Base-by-base conservation (phyloP, 2,329 filamentous ascomycete species). In the Phoma herbarum region DNA sequence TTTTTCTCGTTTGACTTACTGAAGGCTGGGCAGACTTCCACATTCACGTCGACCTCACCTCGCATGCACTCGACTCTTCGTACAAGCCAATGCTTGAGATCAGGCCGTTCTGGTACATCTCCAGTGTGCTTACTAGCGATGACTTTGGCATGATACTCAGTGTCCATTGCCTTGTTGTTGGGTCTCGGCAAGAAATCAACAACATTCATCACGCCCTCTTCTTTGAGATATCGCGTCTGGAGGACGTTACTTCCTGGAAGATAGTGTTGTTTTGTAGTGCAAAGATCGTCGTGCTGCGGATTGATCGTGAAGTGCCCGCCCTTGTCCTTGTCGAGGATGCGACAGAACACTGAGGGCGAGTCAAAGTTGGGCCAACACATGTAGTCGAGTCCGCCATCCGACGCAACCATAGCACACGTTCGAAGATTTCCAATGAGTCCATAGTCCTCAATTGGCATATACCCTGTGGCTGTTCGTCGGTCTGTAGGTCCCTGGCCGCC, bases 351-450 rank as follows among this genome's bases (percentile, higher is more conserved):
- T 0, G 88, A 88, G 0, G 90, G 90, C 6, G 90, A 92, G 75
- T 93, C 90, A 71, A 93, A 93, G 65, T 91, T 86, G 3, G 90
- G 90, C 90, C 89, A 93, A 75, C 89, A 92, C 88, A 92, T 90
- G 67, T 88, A 91, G 71, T 92, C 90, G 57, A 93, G 77, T 63
- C 88, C 89, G 25, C 70, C 66, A 46, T 69, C 62, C 12, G 60
- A 57, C 9, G 62, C 63, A 7, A 69, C 61, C 65, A 68, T 69
- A 14, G 68, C 68, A 78, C 88, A 91, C 1, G 90, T 93, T 68
- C 88, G 85, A 89, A 93, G 91, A 70, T 92, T 92, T 23, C 90
- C 90, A 67, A 93, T 91, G 76, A 93, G 84, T 54, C 90, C 90
- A 81, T 92, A 92, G 75, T 92, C 86, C 71, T 92, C 90, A 9